Base-by-base conservation (phyloP, 2,329 filamentous ascomycete species). In the Bisporella sp. region DNA sequence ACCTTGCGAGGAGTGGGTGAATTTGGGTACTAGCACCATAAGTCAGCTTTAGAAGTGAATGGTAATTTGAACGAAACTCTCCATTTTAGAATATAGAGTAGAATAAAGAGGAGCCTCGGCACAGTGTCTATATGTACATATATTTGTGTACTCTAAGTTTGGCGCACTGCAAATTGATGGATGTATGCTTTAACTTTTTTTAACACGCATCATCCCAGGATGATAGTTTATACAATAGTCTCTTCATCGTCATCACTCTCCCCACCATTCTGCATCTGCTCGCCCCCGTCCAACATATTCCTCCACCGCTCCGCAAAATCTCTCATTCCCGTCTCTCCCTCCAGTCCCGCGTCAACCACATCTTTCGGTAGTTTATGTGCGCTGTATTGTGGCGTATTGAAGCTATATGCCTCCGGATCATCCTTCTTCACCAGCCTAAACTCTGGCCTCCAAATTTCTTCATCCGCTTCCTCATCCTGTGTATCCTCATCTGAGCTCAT, bases 291-390 rank as follows among this genome's bases (percentile, higher is more conserved):
- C 54, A 72, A 64, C 50, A 79, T 74, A 40, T 84, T 76, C 63
- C 81, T 82, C 88, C 87, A 92, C 63, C 84, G 79, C 57, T 77
- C 76, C 54, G 87, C 81, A 70, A 93, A 91, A 68, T 95, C 90
- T 54, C 84, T 77, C 71, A 97, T 77, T 0, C 85, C 86, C 3
- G 86, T 87, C 49, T 87, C 81, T 4, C 87, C 86, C 1, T 77
- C 77, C 57, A 78, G 62, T 57, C 81, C 79, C 21, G 82, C 83
- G 59, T 85, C 81, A 2, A 96, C 91, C 2, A 97, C 89, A 60
- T 99, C 93, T 66, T 85, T 90, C 1, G 93, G 93, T 59, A 99
- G 71, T 69, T 97, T 99, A 65, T 97, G 92, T 3, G 93, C 92
- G 54, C 90, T 96, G 68, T 95, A 97, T 62, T 92, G 87, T 1